Percentiles rank a stretch among this genome's conserved stretches.
These are phyloP conservation scores for Fonsecaea erecta DNA, from an alignment of 2,329 filamentous ascomycete genomes.

Conservation along the genomic window DNA sequence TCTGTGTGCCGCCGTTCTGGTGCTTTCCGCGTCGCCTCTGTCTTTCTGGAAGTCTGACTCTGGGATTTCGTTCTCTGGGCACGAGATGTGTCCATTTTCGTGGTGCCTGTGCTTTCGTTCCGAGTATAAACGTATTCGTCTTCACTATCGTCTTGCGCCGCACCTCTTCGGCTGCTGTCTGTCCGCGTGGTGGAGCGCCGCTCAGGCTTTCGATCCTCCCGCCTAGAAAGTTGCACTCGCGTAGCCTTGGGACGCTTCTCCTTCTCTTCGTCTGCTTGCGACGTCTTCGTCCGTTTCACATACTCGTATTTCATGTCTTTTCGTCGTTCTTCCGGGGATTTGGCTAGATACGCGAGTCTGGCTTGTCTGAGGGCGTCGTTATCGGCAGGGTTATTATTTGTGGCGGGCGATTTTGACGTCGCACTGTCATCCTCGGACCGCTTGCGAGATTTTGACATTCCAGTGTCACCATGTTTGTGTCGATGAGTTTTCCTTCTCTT, in stretches of 20 bases:
- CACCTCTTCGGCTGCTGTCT: constrained; percentile 4
- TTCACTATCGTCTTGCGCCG: constrained; percentile 22
- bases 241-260: constrained; percentile 16
- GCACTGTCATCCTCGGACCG: constrained; percentile 22
- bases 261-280: constrained; percentile 20
- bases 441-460: constrained; percentile 23
- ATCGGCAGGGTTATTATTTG: constrained; percentile 30
- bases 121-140: constrained; percentile 30
- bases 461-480: constrained; percentile 25
- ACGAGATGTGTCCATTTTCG: not conserved
- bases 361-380: constrained; percentile 36
- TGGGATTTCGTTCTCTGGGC: constrained; percentile 10
- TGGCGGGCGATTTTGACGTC: constrained; percentile 19
- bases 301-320: constrained; percentile 39
- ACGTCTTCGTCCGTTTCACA: constrained; percentile 24
- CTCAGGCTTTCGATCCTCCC: not conserved
- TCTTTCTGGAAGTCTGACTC: constrained; percentile 4
- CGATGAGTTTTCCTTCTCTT: constrained; percentile 26
- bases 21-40: constrained; percentile 8
- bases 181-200: constrained; percentile 17
- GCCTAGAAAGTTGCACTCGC: constrained; percentile 1
- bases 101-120: not conserved
- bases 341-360: constrained; percentile 35
- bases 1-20: constrained; percentile 32
- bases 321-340: constrained; percentile 29